A percentile compares a stretch with the other conserved stretches of the same genome.
Conservation (phyloP, 2,329 filamentous ascomycete genomes). For the Aspergillus sp. region DNA sequence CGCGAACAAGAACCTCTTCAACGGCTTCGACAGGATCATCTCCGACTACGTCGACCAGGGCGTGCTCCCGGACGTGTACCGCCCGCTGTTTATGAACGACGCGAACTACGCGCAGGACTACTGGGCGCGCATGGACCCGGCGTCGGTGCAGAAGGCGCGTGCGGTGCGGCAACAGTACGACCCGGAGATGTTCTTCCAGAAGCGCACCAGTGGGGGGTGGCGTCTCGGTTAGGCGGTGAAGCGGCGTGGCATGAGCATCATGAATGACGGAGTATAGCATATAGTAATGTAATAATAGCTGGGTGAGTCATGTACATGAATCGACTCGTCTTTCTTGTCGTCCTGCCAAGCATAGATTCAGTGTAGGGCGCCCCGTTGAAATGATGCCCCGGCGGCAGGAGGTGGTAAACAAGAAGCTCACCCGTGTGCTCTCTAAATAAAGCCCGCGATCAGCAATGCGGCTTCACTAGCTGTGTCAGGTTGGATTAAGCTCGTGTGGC, state of each 20-base stretch:
- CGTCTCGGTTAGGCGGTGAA: slow-evolving; percentile 21
- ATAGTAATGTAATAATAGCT: neutral
- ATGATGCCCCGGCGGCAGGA: neutral
- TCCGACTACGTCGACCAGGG: slow-evolving; percentile 32
- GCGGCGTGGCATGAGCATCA: too few species aligned
- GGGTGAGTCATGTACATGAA: neutral
- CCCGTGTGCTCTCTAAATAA: neutral
- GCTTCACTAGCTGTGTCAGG: slow-evolving; percentile 11
- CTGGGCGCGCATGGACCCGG: slow-evolving; percentile 34
- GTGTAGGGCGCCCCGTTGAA: too few species aligned
- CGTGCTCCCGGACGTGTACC: slow-evolving; percentile 38
- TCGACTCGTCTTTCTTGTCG: neutral
- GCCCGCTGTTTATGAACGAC: slow-evolving; percentile 49
- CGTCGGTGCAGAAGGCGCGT: slow-evolving; percentile 30
- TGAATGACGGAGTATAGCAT: too few species aligned
- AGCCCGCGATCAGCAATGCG: neutral
- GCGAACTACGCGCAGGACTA: slow-evolving; percentile 45
- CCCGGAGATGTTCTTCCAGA: slow-evolving; percentile 39
- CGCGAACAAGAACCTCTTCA: slow-evolving; percentile 38
- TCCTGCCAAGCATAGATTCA: neutral
- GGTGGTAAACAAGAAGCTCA: neutral
- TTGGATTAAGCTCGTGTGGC: slow-evolving; percentile 18
- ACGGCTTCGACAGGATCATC: slow-evolving; percentile 33
- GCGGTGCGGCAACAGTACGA: slow-evolving; percentile 37
- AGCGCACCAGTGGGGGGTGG: slow-evolving; percentile 40